Base-by-base conservation (phyloP, 306 rosid genomes). In the Biancaea sappan region DNA sequence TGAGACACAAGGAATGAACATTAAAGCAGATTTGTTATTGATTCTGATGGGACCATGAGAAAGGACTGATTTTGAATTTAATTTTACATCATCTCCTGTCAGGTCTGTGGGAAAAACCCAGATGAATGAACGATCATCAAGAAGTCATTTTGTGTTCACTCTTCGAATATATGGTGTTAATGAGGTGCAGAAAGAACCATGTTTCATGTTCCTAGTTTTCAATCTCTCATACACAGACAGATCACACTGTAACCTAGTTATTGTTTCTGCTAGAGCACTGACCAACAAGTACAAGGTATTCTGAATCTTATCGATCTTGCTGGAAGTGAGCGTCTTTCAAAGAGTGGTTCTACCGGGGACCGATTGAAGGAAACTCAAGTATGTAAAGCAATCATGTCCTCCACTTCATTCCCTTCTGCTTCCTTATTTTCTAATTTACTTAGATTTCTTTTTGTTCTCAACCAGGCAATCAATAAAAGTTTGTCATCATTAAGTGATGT, bases 101-200 rank as follows among this genome's bases (percentile, higher is more conserved):
- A 94, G 99, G 79, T 87, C 99, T 43, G 97, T 94, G 31, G 99
- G 99, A 16, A 94, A 92, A 86, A 94, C 99, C 60, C 99, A 92
- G 79, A 92, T 92, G 96, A 94, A 94, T 32, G 99, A 94, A 82
- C 91, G 87, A 82, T 94, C 99, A 57, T 94, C 99, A 56, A 90
- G 99, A 79, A 94, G 99, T 76, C 99, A 94, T 81, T 94, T 94
- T 75, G 99, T 94, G 68, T 92, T 94, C 88, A 94, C 98, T 13
- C 95, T 94, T 52, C 87, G 96, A 60, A 90, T 94, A 77, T 90
- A 82, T 53, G 97, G 99, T 38, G 83, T 87, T 63, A 94, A 94
- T 53, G 99, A 92, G 99, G 99, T 94, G 81, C 26, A 25, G 61
- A 62, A 28, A 25, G 61, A 62, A 28, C 22, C 79, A 25, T 63